Evolutionary conservation across 768 basidiomycete species (phyloP), one percentile per base, ranked within the genome.

Genomic region (Psilocybe azurescens): DNA sequence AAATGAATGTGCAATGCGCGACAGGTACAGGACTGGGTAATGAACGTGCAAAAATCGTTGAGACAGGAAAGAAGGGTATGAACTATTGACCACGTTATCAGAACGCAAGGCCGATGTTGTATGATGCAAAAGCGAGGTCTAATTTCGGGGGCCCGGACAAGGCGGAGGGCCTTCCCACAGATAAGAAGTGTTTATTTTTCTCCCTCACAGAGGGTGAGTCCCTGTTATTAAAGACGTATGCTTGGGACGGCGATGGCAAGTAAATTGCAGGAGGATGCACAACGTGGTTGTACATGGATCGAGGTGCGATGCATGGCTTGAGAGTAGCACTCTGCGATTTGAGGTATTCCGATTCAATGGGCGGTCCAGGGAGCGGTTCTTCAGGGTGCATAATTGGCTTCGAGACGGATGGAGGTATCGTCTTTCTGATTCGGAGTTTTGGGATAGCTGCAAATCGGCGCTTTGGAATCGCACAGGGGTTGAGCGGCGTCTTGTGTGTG

Each of bases 361-460:
- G 57, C 7, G 63, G 65, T 20, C 65, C 64, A 3, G 68, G 68
- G 10, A 66, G 61, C 3, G 65, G 65, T 7, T 28, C 47, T 6
- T 66, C 63, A 5, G 63, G 63, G 10, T 58, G 61, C 10, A 56
- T 52, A 14, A 66, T 63, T 16, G 64, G 63, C 13, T 57, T 56
- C 7, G 68, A 66, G 33, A 67, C 65, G 46, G 44, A 8, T 5
- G 51, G 58, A 8, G 62, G 62, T 10, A 53, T 36, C 2, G 58
- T 44, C 20, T 46, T 46, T 51, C 48, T 61, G 47, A 59, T 29
- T 54, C 47, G 49, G 29, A 56, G 36, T 47, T 47, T 41, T 29
- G 53, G 48, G 14, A 41, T 14, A 28, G 11, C 13, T 38, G 46
- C 44, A 3, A 58, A 20, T 32, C 51, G 36, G 24, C 47, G 55